phyloP scores from a whole-genome alignment of 2,329 filamentous ascomycete genomes.

The Chrysosporium queenslandicum region DNA sequence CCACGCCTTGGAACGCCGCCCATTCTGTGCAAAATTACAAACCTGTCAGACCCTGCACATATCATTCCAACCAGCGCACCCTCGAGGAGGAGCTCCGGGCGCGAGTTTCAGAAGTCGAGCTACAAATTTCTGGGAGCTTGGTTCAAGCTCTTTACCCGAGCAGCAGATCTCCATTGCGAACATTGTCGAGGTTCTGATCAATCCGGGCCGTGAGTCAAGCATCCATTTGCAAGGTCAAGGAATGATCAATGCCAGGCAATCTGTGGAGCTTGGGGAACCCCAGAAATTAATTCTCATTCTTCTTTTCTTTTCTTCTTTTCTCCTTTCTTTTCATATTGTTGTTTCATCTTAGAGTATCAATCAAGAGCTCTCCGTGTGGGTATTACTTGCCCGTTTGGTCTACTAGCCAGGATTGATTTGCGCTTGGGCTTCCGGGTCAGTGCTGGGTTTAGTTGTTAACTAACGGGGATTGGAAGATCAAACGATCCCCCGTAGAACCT shows the following conservation, averaged over 20 bases:
- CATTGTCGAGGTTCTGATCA: background rate
- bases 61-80: too few species aligned
- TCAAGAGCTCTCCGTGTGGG: background rate
- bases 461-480: background rate
- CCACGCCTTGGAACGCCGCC: background rate
- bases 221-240: too few species aligned
- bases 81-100: background rate
- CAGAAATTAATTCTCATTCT: background rate
- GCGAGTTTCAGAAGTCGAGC: slow-evolving; percentile 1
- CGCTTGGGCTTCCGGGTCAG: slow-evolving; percentile 1
- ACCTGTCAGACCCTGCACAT: too few species aligned
- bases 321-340: background rate
- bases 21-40: background rate
- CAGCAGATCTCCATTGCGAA: background rate
- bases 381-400: background rate
- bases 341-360: background rate
- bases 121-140: background rate
- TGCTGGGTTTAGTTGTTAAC: background rate
- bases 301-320: background rate
- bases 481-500: background rate
- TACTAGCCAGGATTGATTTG: background rate
- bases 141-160: background rate
- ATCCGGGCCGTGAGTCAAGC: too few species aligned
- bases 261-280: background rate
- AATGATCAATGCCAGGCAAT: background rate